phyloP scores from a whole-genome alignment of 768 basidiomycete species.

The Tulasnella sp. region DNA sequence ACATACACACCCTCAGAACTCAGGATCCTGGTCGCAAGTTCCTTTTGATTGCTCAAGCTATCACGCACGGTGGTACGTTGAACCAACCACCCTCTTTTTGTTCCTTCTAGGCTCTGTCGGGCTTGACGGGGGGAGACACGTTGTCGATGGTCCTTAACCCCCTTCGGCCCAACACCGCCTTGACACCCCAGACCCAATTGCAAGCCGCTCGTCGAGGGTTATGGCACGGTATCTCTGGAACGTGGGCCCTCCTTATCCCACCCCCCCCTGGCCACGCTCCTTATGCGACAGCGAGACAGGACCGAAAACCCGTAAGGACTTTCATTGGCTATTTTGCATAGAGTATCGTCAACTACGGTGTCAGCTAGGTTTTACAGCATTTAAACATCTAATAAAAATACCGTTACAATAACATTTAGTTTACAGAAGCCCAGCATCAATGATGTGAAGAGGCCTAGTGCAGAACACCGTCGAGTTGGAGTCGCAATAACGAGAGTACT shows the following conservation, averaged over 20 bases:
- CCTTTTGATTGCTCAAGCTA: neutral
- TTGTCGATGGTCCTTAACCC: neutral
- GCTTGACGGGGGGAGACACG: neutral
- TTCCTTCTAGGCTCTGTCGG: neutral
- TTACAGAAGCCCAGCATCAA: neutral
- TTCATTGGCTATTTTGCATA: neutral
- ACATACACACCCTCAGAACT: neutral
- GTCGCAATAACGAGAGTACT: neutral
- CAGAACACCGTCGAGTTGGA: neutral
- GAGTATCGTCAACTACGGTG: neutral
- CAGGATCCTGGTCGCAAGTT: neutral
- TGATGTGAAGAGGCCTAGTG: neutral
- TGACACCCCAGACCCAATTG: neutral
- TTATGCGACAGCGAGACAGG: no score
- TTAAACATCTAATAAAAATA: neutral
- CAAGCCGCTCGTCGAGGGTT: neutral
- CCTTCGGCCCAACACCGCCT: neutral
- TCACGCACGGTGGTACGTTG: neutral
- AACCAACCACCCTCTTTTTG: neutral
- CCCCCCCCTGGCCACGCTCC: no score
- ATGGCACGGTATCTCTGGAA: no score
- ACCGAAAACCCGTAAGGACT: no score
- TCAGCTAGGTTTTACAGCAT: neutral
- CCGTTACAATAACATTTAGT: neutral
- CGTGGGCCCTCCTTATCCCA: no score